Conservation (phyloP, 352 stramenopile genomes). For the Blastocystis sp. region DNA sequence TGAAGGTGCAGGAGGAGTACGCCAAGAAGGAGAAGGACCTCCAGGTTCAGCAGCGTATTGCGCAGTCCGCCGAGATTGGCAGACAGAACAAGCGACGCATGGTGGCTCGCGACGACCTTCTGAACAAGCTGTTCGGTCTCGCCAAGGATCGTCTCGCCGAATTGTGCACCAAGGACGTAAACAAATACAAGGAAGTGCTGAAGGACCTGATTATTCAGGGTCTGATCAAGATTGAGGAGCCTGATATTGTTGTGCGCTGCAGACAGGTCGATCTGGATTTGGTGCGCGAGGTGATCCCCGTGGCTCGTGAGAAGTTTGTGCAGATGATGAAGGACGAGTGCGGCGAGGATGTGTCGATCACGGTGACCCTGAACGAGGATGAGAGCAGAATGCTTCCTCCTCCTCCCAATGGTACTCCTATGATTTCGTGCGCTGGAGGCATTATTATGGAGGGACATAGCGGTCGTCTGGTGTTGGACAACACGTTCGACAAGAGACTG, state of each 20-base stretch:
- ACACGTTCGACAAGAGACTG: conserved; percentile 82
- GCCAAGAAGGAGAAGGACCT: conserved; percentile 91
- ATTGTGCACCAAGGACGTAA: conserved; percentile 68
- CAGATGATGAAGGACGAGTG: conserved; percentile 66
- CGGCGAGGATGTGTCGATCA: conserved; percentile 54
- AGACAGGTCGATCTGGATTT: conserved; percentile 77
- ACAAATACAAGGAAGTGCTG: conserved; percentile 83
- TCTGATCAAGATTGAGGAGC: conserved; percentile 93
- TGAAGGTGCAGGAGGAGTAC: conserved; percentile 92
- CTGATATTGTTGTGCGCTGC: conserved; percentile 79
- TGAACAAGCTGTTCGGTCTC: conserved; percentile 64
- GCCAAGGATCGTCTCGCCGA: conserved; percentile 62
- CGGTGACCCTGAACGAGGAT: conserved; percentile 65
- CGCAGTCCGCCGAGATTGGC: conserved; percentile 56
- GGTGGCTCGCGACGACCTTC: conserved; percentile 76
- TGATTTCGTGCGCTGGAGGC: conserved; percentile 68
- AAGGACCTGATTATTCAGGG: conserved; percentile 91
- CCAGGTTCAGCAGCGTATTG: conserved; percentile 70
- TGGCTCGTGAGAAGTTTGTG: conserved; percentile 73
- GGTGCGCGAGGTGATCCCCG: conserved; percentile 73
- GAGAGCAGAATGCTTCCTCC: conserved; percentile 59
- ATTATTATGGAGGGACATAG: conserved; percentile 74
- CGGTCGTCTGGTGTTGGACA: conserved; percentile 91
- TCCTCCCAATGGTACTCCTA: conserved; percentile 51
- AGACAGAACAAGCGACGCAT: conserved; percentile 72